A percentile compares a stretch with the other conserved stretches of the same genome.
phyloP scores from a whole-genome alignment of 352 stramenopile genomes.

The Phytopythium chamaehyphon region DNA sequence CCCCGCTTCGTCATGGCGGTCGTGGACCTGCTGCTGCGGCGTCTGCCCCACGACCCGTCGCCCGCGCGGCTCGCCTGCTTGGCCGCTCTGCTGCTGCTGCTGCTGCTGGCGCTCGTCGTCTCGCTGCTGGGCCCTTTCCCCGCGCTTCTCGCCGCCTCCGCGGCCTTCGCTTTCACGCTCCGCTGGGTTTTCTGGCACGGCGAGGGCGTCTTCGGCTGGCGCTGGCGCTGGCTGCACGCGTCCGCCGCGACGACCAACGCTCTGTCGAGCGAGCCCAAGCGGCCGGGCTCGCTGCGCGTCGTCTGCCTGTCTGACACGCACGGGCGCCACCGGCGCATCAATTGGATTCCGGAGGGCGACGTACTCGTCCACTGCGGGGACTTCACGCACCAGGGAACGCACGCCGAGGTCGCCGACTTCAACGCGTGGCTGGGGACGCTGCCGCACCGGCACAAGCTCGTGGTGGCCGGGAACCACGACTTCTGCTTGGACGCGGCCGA shows the following conservation, averaged over 20 bases:
- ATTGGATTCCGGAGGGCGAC: constrained; percentile 54
- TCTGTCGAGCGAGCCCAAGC: constrained; percentile 35
- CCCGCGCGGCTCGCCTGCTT: constrained; percentile 30
- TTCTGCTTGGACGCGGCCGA: constrained; percentile 66
- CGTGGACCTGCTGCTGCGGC: constrained; percentile 20
- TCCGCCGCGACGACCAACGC: constrained; percentile 18
- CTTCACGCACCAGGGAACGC: constrained; percentile 77
- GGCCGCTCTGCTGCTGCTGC: neutral
- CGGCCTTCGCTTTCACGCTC: constrained; percentile 8
- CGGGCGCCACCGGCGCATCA: constrained; percentile 63
- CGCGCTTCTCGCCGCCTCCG: too few relatives aligned
- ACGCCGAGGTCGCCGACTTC: constrained; percentile 69
- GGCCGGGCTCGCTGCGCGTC: constrained; percentile 53
- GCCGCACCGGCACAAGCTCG: constrained; percentile 73
- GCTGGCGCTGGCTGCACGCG: constrained; percentile 37
- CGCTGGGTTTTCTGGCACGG: constrained; percentile 68
- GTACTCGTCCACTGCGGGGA: constrained; percentile 90
- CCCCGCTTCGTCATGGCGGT: too few relatives aligned
- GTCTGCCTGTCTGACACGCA: constrained; percentile 86
- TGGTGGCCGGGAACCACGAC: constrained; percentile 85
- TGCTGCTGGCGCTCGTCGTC: constrained; percentile 12
- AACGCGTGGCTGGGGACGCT: constrained; percentile 72
- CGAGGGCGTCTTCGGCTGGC: constrained; percentile 54
- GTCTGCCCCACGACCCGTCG: constrained; percentile 40
- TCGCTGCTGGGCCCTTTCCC: constrained; percentile 10